Evolutionary conservation across 345 rosid species (phyloP).

Genomic region (Dipteronia dyeriana): DNA sequence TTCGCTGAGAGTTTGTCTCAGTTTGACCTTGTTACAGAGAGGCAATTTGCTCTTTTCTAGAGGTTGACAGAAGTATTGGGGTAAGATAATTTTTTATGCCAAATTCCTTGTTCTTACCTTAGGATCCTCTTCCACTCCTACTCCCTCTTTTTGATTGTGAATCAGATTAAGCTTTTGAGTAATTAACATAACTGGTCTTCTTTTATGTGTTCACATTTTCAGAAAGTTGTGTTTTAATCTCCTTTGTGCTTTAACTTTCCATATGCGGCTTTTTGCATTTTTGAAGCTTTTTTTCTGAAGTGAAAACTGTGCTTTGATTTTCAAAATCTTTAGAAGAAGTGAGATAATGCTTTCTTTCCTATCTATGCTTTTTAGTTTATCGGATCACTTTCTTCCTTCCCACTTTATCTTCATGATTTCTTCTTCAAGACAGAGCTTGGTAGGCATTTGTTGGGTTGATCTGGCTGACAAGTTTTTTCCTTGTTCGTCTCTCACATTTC

Average conservation of each 20-base stretch:
- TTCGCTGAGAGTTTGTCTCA: not conserved
- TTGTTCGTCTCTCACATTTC: not conserved
- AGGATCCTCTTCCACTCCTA: not conserved
- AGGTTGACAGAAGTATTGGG: not conserved
- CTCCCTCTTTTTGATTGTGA: not conserved
- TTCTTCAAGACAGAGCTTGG: not conserved
- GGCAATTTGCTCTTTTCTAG: not conserved
- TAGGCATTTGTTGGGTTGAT: not conserved
- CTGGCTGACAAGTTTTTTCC: not conserved
- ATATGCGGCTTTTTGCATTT: not conserved
- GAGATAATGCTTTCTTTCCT: not conserved
- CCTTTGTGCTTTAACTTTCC: not conserved
- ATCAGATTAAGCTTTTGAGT: not conserved
- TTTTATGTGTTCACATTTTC: not conserved
- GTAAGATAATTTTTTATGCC: not conserved
- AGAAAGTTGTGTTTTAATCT: not conserved
- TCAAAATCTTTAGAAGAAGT: no score
- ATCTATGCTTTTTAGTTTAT: not conserved
- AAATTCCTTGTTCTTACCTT: not conserved
- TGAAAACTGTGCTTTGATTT: not conserved
- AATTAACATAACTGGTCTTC: not conserved
- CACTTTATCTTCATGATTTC: not conserved
- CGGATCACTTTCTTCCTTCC: not conserved
- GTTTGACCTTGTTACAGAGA: not conserved
- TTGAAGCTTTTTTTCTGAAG: not conserved